These are phyloP conservation scores for Stagonosporopsis cucurbitacearum DNA, from an alignment of 2,329 filamentous ascomycete genomes.

Conservation along the genomic window DNA sequence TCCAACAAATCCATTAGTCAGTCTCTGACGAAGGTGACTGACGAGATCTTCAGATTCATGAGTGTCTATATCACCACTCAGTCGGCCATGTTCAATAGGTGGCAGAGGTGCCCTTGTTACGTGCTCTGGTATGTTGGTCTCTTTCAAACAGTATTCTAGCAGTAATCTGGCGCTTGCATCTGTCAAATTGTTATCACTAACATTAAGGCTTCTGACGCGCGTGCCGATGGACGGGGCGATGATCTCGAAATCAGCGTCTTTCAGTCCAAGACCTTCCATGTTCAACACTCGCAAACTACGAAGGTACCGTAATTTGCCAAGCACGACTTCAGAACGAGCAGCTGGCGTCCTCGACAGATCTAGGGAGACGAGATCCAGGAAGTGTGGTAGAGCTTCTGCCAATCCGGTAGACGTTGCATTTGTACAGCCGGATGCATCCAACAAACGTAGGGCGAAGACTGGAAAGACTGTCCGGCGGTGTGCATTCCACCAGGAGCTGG, in stretches of 20 bases:
- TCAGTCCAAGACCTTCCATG: constrained; percentile 60
- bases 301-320: constrained; percentile 56
- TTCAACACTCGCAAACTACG: constrained; percentile 64
- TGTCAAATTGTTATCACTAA: constrained; percentile 64
- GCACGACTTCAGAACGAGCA: constrained; percentile 57
- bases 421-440: constrained; percentile 63
- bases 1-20: constrained; percentile 54
- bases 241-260: constrained; percentile 60
- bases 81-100: constrained; percentile 35
- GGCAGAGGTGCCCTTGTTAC: constrained; percentile 23
- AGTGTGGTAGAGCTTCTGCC: constrained; percentile 58
- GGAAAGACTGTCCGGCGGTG: constrained; percentile 39
- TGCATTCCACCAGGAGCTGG: constrained; percentile 35
- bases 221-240: constrained; percentile 60
- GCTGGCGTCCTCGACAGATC: constrained; percentile 63
- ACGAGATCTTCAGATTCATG: constrained; percentile 58
- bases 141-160: constrained; percentile 59
- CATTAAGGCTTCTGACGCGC: constrained; percentile 62
- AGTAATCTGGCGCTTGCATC: constrained; percentile 61
- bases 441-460: constrained; percentile 58
- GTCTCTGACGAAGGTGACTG: constrained; percentile 54
- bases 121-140: constrained; percentile 21
- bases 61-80: constrained; percentile 44
- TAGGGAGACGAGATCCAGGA: constrained; percentile 63
- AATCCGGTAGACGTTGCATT: constrained; percentile 65